These are phyloP conservation scores for Eucommia ulmoides DNA, from an alignment of 257 asterid genomes.

Conservation along the genomic window DNA sequence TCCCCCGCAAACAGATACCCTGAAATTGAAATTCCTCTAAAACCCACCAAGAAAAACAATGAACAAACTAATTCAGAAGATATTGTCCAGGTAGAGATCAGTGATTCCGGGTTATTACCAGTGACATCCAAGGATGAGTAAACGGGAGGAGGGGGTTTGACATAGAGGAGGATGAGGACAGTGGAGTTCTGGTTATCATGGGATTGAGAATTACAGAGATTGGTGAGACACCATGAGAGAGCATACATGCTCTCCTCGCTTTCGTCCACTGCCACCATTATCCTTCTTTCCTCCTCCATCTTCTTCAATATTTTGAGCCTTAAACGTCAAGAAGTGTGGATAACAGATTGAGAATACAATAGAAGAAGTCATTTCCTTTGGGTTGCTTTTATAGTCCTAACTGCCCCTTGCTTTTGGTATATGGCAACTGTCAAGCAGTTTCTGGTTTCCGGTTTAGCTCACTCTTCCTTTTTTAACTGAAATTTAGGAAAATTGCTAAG, in stretches of 20 bases:
- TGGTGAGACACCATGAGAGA: constrained; percentile 46
- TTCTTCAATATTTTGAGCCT: constrained; percentile 9
- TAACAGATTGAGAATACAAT: neutral
- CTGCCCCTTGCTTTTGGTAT: no score
- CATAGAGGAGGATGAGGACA: constrained; percentile 1
- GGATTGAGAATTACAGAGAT: constrained; percentile 32
- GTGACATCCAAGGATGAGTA: neutral
- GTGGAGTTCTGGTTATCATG: constrained; percentile 11
- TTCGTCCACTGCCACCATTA: constrained; percentile 59
- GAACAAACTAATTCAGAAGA: neutral
- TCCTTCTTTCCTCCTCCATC: constrained; percentile 14
- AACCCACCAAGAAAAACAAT: neutral
- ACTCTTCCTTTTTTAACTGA: neutral
- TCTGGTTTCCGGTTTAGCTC: neutral
- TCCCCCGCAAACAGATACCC: neutral
- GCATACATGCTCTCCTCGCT: constrained; percentile 66
- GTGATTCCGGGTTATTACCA: neutral
- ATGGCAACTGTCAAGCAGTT: neutral
- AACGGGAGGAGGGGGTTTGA: neutral
- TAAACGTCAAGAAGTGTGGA: neutral
- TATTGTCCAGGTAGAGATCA: neutral
- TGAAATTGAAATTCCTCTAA: neutral
- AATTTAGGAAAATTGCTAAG: neutral
- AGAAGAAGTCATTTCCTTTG: no score
- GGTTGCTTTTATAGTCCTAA: neutral